These are phyloP conservation scores for Leccinum proliferum DNA, from an alignment of 1,284 basidiomycete genomes.

Conservation along the genomic window DNA sequence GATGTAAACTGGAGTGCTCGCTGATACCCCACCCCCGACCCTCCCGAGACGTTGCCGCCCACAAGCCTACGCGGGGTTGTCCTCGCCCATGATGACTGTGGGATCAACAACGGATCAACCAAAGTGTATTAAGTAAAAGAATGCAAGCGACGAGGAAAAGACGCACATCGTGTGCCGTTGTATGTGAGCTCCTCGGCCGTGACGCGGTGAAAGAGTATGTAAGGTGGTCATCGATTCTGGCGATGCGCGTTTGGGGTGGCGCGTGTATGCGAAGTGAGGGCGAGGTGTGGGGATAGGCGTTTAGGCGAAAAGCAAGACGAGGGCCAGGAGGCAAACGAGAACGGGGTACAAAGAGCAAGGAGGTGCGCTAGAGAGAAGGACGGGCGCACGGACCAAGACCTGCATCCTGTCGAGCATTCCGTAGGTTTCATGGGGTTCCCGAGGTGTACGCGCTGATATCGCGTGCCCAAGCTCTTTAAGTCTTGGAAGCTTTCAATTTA, in stretches of 20 bases:
- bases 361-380: too few species aligned
- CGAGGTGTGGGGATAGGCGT: neutral
- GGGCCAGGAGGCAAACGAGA: neutral
- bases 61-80: conserved; percentile 91
- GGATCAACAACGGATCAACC: conserved; percentile 8
- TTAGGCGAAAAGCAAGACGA: neutral
- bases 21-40: conserved; percentile 77
- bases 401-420: conserved; percentile 91
- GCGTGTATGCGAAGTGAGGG: neutral
- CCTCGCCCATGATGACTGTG: conserved; percentile 86
- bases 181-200: conserved; percentile 73
- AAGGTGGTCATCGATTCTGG: conserved; percentile 68
- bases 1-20: conserved; percentile 83
- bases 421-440: conserved; percentile 91
- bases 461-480: too few species aligned
- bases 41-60: conserved; percentile 38
- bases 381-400: neutral
- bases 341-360: neutral
- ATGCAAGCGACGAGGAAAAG: neutral
- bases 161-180: conserved; percentile 67
- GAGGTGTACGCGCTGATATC: too few species aligned
- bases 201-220: conserved; percentile 55
- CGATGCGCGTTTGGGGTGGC: conserved; percentile 80
- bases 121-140: neutral
- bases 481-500: too few species aligned